A percentile compares a stretch with the other conserved stretches of the same genome.
These are phyloP conservation scores for Spinellus fusiger DNA, from an alignment of 192 early-diverging fungal species.

Conservation along the genomic window DNA sequence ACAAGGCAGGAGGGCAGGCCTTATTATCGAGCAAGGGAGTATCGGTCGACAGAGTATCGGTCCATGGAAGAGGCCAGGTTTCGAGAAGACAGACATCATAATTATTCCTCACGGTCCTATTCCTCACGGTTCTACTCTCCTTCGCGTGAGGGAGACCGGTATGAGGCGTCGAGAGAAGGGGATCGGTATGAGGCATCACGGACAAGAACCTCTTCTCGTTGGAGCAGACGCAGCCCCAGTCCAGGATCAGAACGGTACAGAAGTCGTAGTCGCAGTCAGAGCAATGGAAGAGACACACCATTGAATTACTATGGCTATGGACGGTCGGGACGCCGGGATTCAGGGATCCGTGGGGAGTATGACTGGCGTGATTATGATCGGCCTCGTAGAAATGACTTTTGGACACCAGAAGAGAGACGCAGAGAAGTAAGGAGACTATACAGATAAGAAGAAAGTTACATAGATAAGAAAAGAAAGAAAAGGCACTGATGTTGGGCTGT, in stretches of 20 bases:
- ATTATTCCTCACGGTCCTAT: background rate
- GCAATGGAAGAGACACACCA: conserved; percentile 6
- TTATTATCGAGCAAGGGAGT: background rate
- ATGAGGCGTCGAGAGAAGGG: background rate
- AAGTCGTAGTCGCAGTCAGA: conserved; percentile 22
- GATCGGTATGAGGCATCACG: background rate
- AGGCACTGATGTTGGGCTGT: background rate
- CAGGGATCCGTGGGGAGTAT: background rate
- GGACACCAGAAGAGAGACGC: background rate
- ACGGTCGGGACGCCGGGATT: background rate
- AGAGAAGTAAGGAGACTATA: background rate
- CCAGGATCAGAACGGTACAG: conserved; percentile 5
- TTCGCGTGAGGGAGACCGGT: conserved; percentile 1
- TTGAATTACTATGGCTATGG: background rate
- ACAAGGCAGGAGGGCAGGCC: background rate
- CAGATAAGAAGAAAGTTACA: background rate
- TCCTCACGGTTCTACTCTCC: background rate
- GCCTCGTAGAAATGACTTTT: background rate
- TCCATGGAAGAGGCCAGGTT: too few relatives aligned
- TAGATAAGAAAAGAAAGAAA: background rate
- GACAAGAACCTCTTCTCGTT: background rate
- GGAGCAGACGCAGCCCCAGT: conserved; percentile 9
- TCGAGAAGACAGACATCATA: too few relatives aligned
- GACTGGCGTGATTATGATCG: background rate
- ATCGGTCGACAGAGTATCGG: background rate